phyloP scores from a whole-genome alignment of 768 basidiomycete genomes.

The Boletus reticuloceps region DNA sequence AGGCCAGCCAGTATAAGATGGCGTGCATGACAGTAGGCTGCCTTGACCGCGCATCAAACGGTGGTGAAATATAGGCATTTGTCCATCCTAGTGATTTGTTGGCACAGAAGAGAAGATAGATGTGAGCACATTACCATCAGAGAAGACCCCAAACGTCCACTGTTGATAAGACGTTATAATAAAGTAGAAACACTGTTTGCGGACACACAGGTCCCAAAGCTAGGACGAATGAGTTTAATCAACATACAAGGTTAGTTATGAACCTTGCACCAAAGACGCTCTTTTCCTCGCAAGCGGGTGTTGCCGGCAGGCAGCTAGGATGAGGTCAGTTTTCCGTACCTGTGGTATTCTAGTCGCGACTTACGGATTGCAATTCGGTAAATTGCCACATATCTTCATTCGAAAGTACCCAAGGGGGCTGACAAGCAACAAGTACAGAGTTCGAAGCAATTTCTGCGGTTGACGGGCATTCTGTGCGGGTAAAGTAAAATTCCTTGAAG shows the following conservation, averaged over 20 bases:
- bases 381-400: constrained; percentile 54
- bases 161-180: constrained; percentile 57
- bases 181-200: constrained; percentile 50
- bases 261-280: constrained; percentile 65
- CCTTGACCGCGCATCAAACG: constrained; percentile 38
- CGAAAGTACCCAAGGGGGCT: constrained; percentile 59
- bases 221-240: constrained; percentile 13
- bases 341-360: constrained; percentile 1
- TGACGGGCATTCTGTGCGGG: constrained; percentile 17
- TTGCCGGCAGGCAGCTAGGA: constrained; percentile 27
- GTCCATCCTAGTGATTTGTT: constrained; percentile 45
- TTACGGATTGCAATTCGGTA: constrained; percentile 35
- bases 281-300: constrained; percentile 46
- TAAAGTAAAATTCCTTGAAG: constrained; percentile 48
- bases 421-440: constrained; percentile 52
- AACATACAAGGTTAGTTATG: background rate
- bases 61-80: constrained; percentile 47
- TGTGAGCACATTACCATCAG: constrained; percentile 39
- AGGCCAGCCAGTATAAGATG: constrained; percentile 55
- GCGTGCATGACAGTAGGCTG: constrained; percentile 53
- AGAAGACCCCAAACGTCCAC: constrained; percentile 63
- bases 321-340: background rate
- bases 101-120: background rate
- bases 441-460: constrained; percentile 28
- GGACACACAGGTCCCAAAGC: constrained; percentile 54